Evolutionary conservation across 805 yeast species (phyloP).

Genomic region (Candida nemodendra): DNA sequence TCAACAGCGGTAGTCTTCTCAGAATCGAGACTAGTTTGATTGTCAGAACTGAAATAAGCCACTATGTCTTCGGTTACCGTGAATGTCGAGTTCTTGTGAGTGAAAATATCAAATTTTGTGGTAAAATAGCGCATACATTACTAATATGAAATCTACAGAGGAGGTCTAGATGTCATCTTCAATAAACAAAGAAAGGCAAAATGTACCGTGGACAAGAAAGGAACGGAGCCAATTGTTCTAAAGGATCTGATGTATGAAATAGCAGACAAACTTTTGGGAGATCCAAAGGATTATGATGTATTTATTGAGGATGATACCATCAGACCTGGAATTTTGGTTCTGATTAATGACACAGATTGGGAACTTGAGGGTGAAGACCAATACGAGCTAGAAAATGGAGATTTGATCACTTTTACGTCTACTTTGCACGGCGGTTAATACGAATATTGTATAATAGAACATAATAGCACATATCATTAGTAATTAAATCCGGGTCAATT

Average conservation of each 20-base stretch:
- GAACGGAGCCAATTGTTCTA: conserved; percentile 31
- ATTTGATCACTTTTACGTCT: conserved; percentile 81
- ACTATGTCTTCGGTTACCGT: conserved; percentile 33
- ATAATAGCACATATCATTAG: not conserved
- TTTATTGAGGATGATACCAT: conserved; percentile 80
- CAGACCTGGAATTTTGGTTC: conserved; percentile 89
- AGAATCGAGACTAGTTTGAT: no score
- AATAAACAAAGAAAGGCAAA: conserved; percentile 54
- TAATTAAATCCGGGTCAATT: conserved; percentile 42
- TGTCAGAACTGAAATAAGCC: no score
- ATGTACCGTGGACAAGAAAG: conserved; percentile 39
- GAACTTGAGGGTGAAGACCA: conserved; percentile 88
- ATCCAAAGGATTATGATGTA: conserved; percentile 64
- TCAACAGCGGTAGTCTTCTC: no score
- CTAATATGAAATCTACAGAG: conserved; percentile 35
- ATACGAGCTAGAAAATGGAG: conserved; percentile 73
- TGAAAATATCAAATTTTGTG: no score
- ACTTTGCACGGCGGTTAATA: conserved; percentile 97
- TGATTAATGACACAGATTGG: conserved; percentile 96
- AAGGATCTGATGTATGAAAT: conserved; percentile 58
- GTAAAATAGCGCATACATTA: no score
- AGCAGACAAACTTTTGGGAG: conserved; percentile 51
- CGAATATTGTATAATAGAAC: no score
- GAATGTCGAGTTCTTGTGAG: conserved; percentile 43
- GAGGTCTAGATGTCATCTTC: conserved; percentile 84